Evolutionary conservation across 2,329 filamentous ascomycete species (phyloP), one percentile per base, ranked within the genome.

Genomic region (Venturia nashicola): DNA sequence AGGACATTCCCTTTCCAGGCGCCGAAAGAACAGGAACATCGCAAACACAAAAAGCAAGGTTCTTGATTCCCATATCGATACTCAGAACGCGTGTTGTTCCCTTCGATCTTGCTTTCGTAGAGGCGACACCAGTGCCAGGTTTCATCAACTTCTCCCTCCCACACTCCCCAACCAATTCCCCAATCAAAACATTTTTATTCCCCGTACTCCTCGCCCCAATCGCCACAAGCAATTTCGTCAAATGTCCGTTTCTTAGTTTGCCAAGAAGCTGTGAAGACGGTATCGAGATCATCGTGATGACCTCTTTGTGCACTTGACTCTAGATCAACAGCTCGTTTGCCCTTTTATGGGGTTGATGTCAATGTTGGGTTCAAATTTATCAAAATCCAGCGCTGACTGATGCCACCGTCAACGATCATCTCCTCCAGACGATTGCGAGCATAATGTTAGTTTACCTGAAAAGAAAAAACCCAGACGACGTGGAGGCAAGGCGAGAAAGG

Each of bases 51-150:
- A 85, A 90, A 0, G 89, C 90, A 4, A 95, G 78, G 72, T 95
- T 95, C 54, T 84, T 85, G 68, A 95, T 88, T 4, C 90, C 90
- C 84, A 94, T 88, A 72, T 95, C 90, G 66, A 95, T 87, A 71
- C 89, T 92, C 42, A 94, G 73, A 32, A 94, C 79, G 54, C 86
- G 80, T 6, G 20, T 62, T 1, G 42, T 43, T 27, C 3, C 27
- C 27, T 27, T 27, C 27, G 27, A 27, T 27, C 27, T 27, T 4
- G 27, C 57, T 43, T 42, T 55, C 18, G 18, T 57, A 2, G 27
- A 6, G 14, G 48, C 20, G 48, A 54, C 23, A 54, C 43, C 43
- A 46, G 14, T 7, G 2, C 36, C 36, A 39, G 7, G 2, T 5
- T 5, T 39, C 36, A 12, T 8, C 44, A 51, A 2, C 20, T 51